Evolutionary conservation across 2,329 filamentous ascomycete genomes (phyloP).

Genomic region (Colletotrichum caudatum): DNA sequence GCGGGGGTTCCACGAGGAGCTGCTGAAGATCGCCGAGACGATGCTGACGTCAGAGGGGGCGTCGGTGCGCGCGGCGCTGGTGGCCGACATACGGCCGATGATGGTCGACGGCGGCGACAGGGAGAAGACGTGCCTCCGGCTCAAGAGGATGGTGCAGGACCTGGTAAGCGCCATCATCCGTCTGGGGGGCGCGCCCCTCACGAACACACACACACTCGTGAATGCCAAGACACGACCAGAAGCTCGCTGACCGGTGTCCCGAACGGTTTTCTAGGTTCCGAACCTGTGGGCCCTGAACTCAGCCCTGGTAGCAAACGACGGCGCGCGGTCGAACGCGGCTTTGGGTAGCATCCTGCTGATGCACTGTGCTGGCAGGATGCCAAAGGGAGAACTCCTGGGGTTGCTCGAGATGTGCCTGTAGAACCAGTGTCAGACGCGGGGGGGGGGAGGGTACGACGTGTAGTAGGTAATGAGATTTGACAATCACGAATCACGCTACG

Average conservation of each 20-base stretch:
- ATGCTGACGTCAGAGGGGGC: constrained; percentile 43
- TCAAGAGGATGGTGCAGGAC: constrained; percentile 42
- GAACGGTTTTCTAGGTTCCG: constrained; percentile 41
- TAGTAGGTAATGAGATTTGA: too few species aligned
- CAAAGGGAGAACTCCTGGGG: constrained; percentile 46
- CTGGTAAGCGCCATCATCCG: constrained; percentile 41
- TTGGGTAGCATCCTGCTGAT: constrained; percentile 46
- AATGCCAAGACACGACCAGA: too few species aligned
- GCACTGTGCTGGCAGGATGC: constrained; percentile 45
- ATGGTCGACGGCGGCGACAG: constrained; percentile 41
- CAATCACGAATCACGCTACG: too few species aligned
- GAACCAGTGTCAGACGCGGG: constrained; percentile 8
- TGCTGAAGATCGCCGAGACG: constrained; percentile 45
- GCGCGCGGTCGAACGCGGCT: constrained; percentile 45
- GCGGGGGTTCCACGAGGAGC: constrained; percentile 46
- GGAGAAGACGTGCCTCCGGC: constrained; percentile 33
- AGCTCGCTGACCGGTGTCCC: not conserved
- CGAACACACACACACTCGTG: too few species aligned
- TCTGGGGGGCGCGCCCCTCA: too few species aligned
- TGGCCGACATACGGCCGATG: constrained; percentile 31
- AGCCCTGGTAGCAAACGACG: constrained; percentile 43
- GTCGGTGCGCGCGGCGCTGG: constrained; percentile 5
- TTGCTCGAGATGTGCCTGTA: constrained; percentile 46
- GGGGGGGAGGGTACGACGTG: not conserved
- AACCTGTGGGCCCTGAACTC: constrained; percentile 47